Evolutionary conservation across 257 asterid species (phyloP), one percentile per base, ranked within the genome.

Genomic region (Solanum clarkiae): DNA sequence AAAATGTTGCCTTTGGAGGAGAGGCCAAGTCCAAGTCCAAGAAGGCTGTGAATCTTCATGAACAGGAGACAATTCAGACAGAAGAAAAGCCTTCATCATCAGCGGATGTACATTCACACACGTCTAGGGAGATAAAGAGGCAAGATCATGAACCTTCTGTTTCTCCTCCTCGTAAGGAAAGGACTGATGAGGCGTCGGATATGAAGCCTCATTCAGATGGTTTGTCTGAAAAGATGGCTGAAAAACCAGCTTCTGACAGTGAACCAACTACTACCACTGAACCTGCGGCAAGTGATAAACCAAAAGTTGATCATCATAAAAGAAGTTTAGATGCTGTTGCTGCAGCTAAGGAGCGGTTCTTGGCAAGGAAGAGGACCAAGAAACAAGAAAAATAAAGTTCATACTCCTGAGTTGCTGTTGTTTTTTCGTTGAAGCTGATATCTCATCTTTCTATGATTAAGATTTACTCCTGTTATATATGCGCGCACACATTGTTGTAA

Each of bases 1-100:
- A 94, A 84, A 96, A 96, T 75, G 93, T 92, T 56, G 97, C 98
- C n/a, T 95, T 91, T 88, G 99, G 99, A 57, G 88, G 87, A 85
- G 94, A 88, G 71, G 90, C 92, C 10, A 91, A 84, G 86, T 82
- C 86, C n/a, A 84, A 68, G 83, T 82, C 86, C n/a, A 84, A 68
- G 83, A 91, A 90, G 87, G 69, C 90, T 47, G 89, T 86, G 86
- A 89, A 86, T 88, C 91, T 74, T 84, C 88, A 26, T 9, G 89
- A 88, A 82, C 92, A 90, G 85, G 80, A 24, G 54, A 66, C 49
- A 82, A 86, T 51, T 44, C 90, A 80, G 69, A 86, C 93, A 80
- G 88, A 91, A 11, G 86, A 82, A 68, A 77, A 88, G 49, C 83
- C 83, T 75, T 87, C 91, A 77, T 26, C 89, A 59, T 87, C 91